Percentiles rank a stretch among this genome's conserved stretches.
phyloP scores from a whole-genome alignment of 2,329 filamentous ascomycete genomes.

The Fusarium devonianum region DNA sequence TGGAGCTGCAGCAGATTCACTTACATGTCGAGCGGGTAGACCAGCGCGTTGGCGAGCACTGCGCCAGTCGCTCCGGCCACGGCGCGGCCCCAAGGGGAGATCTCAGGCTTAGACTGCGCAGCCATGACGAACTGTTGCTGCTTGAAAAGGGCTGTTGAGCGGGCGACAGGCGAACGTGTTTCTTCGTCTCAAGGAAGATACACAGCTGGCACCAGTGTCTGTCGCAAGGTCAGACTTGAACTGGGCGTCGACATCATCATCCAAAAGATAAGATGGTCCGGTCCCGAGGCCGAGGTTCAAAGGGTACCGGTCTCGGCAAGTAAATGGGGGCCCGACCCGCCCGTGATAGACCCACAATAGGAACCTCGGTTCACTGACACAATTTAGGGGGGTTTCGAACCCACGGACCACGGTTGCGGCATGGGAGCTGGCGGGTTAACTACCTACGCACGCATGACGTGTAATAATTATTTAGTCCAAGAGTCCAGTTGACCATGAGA shows the following conservation, averaged over 20 bases:
- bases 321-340: conserved; percentile 28
- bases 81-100: conserved; percentile 93
- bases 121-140: too few relatives aligned
- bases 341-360: conserved; percentile 33
- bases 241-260: conserved; percentile 28
- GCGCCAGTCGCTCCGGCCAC: conserved; percentile 92
- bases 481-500: too few relatives aligned
- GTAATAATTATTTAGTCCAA: too few relatives aligned
- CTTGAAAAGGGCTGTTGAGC: too few relatives aligned
- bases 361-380: conserved; percentile 41
- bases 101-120: conserved; percentile 69
- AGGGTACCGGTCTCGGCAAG: conserved; percentile 41
- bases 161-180: background rate
- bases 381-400: conserved; percentile 13
- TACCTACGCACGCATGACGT: background rate
- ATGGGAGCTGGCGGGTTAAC: background rate
- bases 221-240: conserved; percentile 19
- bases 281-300: conserved; percentile 38
- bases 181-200: conserved; percentile 2
- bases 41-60: conserved; percentile 91
- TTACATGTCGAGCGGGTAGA: conserved; percentile 97
- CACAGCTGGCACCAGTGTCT: conserved; percentile 16
- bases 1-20: conserved; percentile 44
- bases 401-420: conserved; percentile 11
- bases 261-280: conserved; percentile 30